Base-by-base conservation (phyloP, 148 eudicot species). In the Selenicereus undatus region DNA sequence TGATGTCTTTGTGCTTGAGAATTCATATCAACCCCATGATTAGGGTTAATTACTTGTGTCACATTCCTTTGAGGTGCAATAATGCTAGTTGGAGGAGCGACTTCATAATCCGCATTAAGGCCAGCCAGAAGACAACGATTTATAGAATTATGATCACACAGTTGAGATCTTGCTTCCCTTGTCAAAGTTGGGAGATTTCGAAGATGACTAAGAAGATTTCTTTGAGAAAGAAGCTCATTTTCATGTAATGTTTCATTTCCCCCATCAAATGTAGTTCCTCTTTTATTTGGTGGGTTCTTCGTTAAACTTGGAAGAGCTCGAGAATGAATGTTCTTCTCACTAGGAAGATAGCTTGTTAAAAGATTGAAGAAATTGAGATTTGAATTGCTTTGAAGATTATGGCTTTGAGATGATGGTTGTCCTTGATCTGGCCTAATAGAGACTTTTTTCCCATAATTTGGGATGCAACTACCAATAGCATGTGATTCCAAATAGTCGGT, bases 281-380 rank as follows among this genome's bases (percentile, higher is more conserved):
- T 52, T 22, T 71, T 21, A 16, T 39, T 58, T 20, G 48, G 12
- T 75, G 17, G 48, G 27, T 56, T 80, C 65, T 30, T 21, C 13
- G 39, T 79, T 24, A 80, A 70, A 80, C 71, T 69, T 75, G 58
- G n/a, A 43, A 69, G 54, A 66, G 5, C 16, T 51, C 70, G 54
- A 58, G 36, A 20, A 27, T 27, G 71, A n/a, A 21, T 30, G 73
- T 35, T 54, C 10, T 32, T 83, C 5, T 78, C 56, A 30, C n/a
- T 5, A 78, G 51, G 82, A 48, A 36, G 3, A 66, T 74, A 42
- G 14, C 50, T 56, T 0, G 62, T 14, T 42, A 74, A 45, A 14
- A 52, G 71, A 27, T 71, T 70, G 10, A 39, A 30, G 21, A 52
- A 75, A 76, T 16, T 39, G 56, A 69, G 30, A 70, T 60, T 54